Conservation (phyloP, 768 basidiomycete species). For the Termitomyces eurrhizus region DNA sequence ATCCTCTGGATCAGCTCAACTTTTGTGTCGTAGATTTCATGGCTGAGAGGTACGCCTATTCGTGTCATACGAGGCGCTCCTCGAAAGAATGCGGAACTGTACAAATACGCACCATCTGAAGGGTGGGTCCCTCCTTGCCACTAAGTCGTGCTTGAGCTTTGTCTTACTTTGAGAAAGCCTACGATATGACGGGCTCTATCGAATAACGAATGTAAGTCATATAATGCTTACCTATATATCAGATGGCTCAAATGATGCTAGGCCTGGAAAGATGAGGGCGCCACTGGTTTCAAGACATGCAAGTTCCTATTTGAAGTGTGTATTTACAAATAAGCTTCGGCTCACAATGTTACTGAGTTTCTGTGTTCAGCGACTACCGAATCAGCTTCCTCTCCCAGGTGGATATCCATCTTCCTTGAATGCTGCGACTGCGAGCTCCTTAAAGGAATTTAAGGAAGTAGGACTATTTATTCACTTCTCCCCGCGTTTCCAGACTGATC, state of each 20-base stretch:
- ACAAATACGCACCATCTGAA: constrained; percentile 19
- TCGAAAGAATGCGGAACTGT: neutral
- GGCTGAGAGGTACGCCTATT: constrained; percentile 25
- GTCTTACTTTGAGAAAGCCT: constrained; percentile 10
- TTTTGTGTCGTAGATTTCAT: constrained; percentile 23
- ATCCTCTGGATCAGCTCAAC: neutral
- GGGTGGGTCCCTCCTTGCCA: constrained; percentile 15
- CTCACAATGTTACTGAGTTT: neutral
- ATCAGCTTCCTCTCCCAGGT: constrained; percentile 8
- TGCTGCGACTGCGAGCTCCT: neutral
- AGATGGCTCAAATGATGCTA: neutral
- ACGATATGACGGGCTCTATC: constrained; percentile 25
- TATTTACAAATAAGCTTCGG: neutral
- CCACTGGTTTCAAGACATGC: constrained; percentile 19
- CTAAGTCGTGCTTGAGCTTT: neutral
- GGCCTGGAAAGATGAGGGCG: constrained; percentile 19
- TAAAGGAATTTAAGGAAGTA: neutral
- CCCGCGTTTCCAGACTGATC: neutral
- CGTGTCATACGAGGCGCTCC: constrained; percentile 33
- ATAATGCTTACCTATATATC: neutral
- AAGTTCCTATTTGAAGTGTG: constrained; percentile 19
- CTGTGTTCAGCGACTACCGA: constrained; percentile 1
- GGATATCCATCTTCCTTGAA: neutral
- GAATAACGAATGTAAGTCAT: constrained; percentile 13
- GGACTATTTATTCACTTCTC: neutral